Evolutionary conservation across 1,284 basidiomycete species (phyloP).

Genomic region (Ganoderma leucocontextum): DNA sequence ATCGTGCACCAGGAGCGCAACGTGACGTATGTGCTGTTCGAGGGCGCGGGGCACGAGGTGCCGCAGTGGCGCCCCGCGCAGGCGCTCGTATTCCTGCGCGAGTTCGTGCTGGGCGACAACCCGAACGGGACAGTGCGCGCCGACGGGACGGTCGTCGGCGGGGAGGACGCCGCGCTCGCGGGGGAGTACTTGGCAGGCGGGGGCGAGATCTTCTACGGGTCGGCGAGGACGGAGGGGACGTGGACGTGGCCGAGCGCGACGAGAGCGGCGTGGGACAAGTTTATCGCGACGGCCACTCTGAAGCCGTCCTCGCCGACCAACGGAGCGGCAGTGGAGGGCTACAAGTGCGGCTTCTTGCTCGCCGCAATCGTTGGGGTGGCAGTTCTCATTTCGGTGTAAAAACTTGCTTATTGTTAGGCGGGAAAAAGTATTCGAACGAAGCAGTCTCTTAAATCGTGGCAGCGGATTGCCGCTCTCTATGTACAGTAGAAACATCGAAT

Average conservation of each 20-base stretch:
- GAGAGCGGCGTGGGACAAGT: slow-evolving; percentile 59
- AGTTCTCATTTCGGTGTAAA: neutral
- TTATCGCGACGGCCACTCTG: slow-evolving; percentile 34
- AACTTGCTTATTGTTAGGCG: neutral
- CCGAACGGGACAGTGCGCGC: slow-evolving; percentile 38
- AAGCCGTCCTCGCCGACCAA: neutral
- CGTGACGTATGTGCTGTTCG: slow-evolving; percentile 42
- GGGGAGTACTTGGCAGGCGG: slow-evolving; percentile 54
- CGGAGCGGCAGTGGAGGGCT: neutral
- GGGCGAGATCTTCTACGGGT: slow-evolving; percentile 33
- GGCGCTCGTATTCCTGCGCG: slow-evolving; percentile 40
- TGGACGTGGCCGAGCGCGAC: slow-evolving; percentile 45
- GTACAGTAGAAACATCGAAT: neutral
- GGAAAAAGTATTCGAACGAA: neutral
- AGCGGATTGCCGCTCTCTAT: neutral
- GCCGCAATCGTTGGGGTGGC: neutral
- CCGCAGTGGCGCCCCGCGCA: slow-evolving; percentile 44
- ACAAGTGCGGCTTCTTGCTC: neutral
- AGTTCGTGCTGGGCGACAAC: slow-evolving; percentile 43
- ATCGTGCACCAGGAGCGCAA: slow-evolving; percentile 45
- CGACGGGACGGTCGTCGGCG: slow-evolving; percentile 47
- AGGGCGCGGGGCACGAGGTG: slow-evolving; percentile 42
- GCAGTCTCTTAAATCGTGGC: neutral
- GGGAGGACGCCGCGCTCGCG: slow-evolving; percentile 55
- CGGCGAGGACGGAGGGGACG: slow-evolving; percentile 31